phyloP scores from a whole-genome alignment of 2,329 filamentous ascomycete genomes.

The Ilyonectria mors-panacis region DNA sequence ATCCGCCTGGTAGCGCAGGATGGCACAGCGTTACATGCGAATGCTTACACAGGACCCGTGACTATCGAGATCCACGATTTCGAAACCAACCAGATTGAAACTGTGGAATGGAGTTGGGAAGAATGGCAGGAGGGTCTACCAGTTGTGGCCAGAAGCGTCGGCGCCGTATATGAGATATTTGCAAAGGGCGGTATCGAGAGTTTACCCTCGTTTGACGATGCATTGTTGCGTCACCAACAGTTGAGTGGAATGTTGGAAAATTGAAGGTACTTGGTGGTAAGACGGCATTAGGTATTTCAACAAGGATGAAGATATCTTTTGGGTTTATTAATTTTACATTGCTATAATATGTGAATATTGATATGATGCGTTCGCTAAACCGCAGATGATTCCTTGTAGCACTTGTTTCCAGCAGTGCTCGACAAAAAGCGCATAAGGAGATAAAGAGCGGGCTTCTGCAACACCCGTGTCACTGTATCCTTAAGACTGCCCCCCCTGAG shows the following conservation, averaged over 20 bases:
- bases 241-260: conserved; percentile 53
- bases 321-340: too few species aligned
- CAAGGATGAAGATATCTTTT: too few species aligned
- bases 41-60: conserved; percentile 56
- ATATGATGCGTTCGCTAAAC: too few species aligned
- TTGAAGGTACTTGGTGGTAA: background rate
- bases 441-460: too few species aligned
- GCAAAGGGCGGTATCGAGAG: conserved; percentile 51
- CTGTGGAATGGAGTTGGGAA: conserved; percentile 61
- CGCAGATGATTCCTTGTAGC: too few species aligned
- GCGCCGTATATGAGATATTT: conserved; percentile 70
- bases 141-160: conserved; percentile 63
- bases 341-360: too few species aligned
- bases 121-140: conserved; percentile 64
- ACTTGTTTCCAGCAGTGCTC: too few species aligned
- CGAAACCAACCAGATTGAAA: conserved; percentile 59
- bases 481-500: too few species aligned
- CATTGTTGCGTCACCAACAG: conserved; percentile 63
- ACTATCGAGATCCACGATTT: conserved; percentile 67
- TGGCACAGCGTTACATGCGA: conserved; percentile 49
- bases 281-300: too few species aligned
- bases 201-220: conserved; percentile 57
- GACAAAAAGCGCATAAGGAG: too few species aligned
- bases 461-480: too few species aligned
- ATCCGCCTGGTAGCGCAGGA: conserved; percentile 56